These are phyloP conservation scores for Gentiana straminea DNA, from an alignment of 257 asterid genomes.

Conservation along the genomic window DNA sequence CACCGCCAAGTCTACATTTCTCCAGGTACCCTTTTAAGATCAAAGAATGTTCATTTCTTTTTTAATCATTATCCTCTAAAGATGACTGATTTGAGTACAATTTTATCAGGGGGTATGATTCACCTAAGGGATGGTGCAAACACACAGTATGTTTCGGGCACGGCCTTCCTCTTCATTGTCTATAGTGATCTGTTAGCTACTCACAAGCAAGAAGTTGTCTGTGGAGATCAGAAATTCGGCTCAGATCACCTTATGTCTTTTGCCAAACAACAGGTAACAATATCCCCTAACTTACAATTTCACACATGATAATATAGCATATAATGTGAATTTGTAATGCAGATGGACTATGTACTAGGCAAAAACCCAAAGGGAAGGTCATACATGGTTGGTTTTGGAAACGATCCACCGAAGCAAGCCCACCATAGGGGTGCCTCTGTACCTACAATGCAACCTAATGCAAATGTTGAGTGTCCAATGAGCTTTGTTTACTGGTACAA, in stretches of 20 bases:
- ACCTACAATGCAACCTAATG: constrained; percentile 23
- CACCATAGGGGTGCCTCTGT: constrained; percentile 93
- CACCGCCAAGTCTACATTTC: constrained; percentile 43
- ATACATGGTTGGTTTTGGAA: constrained; percentile 87
- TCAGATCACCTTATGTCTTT: constrained; percentile 33
- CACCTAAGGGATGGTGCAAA: constrained; percentile 81
- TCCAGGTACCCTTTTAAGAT: constrained; percentile 36
- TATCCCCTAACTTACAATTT: not conserved
- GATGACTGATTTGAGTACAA: not conserved
- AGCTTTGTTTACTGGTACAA: constrained; percentile 51
- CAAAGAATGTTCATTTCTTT: not conserved
- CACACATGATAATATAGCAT: not conserved
- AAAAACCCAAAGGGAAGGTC: constrained; percentile 53
- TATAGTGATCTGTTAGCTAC: constrained; percentile 42
- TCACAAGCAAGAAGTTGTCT: constrained; percentile 33
- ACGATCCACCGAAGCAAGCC: constrained; percentile 56
- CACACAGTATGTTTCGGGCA: constrained; percentile 58
- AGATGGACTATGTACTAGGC: constrained; percentile 73
- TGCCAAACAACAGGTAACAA: constrained; percentile 55
- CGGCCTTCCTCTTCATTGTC: constrained; percentile 49
- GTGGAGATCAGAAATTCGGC: constrained; percentile 28
- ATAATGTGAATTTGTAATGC: constrained; percentile 4
- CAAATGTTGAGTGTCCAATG: constrained; percentile 38
- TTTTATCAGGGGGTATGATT: constrained; percentile 46
- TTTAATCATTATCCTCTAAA: not conserved